Evolutionary conservation across 2,329 filamentous ascomycete species (phyloP).

Genomic region (Aspergillus melleus): DNA sequence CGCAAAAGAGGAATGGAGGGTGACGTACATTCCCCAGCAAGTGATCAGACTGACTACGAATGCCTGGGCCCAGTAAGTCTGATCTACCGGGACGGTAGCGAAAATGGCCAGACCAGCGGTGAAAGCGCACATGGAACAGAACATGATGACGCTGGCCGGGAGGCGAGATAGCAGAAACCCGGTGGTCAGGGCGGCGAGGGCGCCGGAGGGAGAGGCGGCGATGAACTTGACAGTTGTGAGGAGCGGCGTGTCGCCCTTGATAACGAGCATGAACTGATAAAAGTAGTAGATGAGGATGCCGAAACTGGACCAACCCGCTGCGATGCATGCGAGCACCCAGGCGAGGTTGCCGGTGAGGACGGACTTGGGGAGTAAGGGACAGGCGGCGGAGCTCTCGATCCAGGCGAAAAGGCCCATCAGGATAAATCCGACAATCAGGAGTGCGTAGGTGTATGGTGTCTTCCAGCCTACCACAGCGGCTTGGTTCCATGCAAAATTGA

Average conservation of each 20-base stretch:
- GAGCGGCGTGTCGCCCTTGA: constrained; percentile 30
- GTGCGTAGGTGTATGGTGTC: constrained; percentile 54
- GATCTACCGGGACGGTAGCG: constrained; percentile 50
- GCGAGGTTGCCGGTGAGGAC: constrained; percentile 48
- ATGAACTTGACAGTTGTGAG: constrained; percentile 28
- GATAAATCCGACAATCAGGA: constrained; percentile 58
- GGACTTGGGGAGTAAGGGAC: constrained; percentile 59
- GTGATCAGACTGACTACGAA: constrained; percentile 54
- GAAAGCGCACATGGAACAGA: constrained; percentile 41
- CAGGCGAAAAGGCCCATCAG: constrained; percentile 57
- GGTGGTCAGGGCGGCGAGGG: constrained; percentile 35
- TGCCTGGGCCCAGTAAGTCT: constrained; percentile 65
- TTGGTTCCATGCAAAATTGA: constrained; percentile 69
- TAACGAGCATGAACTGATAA: constrained; percentile 51
- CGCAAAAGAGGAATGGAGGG: no score
- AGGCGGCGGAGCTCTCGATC: constrained; percentile 47
- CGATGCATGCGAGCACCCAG: constrained; percentile 58
- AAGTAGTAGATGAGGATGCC: constrained; percentile 56
- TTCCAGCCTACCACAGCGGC: constrained; percentile 61
- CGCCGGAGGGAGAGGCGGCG: constrained; percentile 28
- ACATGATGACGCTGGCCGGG: constrained; percentile 29
- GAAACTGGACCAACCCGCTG: constrained; percentile 56
- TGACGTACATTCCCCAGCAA: constrained; percentile 32
- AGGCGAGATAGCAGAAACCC: constrained; percentile 35
- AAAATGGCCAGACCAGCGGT: constrained; percentile 41